phyloP scores from a whole-genome alignment of 495 filamentous ascomycete species.

The Xylaria scruposa region DNA sequence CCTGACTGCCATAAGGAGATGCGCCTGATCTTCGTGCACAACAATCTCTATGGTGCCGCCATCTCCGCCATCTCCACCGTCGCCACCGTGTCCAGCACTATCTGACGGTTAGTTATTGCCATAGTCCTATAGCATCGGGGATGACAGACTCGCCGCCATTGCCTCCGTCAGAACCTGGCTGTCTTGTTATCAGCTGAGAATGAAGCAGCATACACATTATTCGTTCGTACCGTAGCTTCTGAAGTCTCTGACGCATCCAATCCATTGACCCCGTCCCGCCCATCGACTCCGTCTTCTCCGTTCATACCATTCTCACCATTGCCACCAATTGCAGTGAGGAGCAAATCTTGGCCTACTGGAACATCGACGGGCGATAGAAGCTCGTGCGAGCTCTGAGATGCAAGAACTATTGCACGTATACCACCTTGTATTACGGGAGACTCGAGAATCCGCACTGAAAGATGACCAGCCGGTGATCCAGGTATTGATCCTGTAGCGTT shows the following conservation, averaged over 20 bases:
- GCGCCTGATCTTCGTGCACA: constrained; percentile 23
- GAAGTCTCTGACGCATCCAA: constrained; percentile 37
- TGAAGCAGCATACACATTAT: constrained; percentile 20
- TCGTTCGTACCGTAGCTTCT: constrained; percentile 40
- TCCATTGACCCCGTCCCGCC: constrained; percentile 43
- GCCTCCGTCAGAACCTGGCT: constrained; percentile 42
- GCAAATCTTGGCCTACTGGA: constrained; percentile 8
- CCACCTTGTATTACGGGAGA: constrained; percentile 34
- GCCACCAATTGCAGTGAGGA: constrained; percentile 15
- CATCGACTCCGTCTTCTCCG: constrained; percentile 47
- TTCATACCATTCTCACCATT: constrained; percentile 40
- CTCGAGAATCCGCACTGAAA: constrained; percentile 37
- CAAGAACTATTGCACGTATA: constrained; percentile 27
- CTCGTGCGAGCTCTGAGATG: constrained; percentile 15
- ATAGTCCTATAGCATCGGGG: constrained; percentile 23
- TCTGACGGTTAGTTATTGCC: constrained; percentile 29
- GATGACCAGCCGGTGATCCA: constrained; percentile 31
- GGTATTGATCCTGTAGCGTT: constrained; percentile 25
- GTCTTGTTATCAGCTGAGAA: constrained; percentile 3
- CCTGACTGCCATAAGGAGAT: constrained; percentile 36
- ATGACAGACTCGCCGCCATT: constrained; percentile 39
- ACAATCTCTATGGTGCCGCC: constrained; percentile 33
- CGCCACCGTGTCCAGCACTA: constrained; percentile 38
- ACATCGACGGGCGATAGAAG: constrained; percentile 7
- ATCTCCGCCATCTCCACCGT: constrained; percentile 35